Evolutionary conservation across 192 early-diverging fungal genomes (phyloP).

Genomic region (Globomyces pollinis-pini): DNA sequence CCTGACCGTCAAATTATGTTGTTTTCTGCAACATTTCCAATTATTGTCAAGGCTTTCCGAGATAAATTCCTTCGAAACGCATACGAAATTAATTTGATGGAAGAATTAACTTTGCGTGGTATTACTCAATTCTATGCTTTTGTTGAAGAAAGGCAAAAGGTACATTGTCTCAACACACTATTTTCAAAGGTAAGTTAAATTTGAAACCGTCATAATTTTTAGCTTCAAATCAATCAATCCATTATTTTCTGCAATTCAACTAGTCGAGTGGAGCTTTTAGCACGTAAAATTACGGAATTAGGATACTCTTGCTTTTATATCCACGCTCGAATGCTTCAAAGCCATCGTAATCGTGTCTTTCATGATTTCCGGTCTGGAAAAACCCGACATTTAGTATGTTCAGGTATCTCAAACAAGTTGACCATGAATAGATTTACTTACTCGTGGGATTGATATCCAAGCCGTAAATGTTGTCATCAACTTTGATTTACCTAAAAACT

Average conservation of each 20-base stretch:
- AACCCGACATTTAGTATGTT: slow-evolving; percentile 95
- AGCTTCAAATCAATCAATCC: slow-evolving; percentile 99
- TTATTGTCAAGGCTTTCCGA: slow-evolving; percentile 96
- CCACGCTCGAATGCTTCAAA: slow-evolving; percentile 96
- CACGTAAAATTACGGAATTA: slow-evolving; percentile 99
- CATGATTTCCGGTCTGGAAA: slow-evolving; percentile 98
- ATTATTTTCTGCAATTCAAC: slow-evolving; percentile 99
- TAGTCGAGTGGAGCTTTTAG: slow-evolving; percentile 94
- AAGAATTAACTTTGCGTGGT: slow-evolving; percentile 94
- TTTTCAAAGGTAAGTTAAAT: slow-evolving; percentile 77
- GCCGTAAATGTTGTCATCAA: slow-evolving; percentile 99
- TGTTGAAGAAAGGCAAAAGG: slow-evolving; percentile 98
- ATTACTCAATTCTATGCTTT: slow-evolving; percentile 99
- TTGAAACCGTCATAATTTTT: background rate
- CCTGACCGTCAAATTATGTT: slow-evolving; percentile 90
- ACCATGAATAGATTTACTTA: slow-evolving; percentile 68
- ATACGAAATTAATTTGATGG: slow-evolving; percentile 99
- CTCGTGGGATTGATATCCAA: slow-evolving; percentile 99
- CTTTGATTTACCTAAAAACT: slow-evolving; percentile 99
- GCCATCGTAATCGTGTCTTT: slow-evolving; percentile 98
- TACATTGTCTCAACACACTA: slow-evolving; percentile 80
- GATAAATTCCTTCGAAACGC: slow-evolving; percentile 93
- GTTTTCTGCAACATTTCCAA: slow-evolving; percentile 95
- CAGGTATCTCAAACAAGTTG: slow-evolving; percentile 54
- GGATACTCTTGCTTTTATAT: slow-evolving; percentile 99